Percentiles rank a stretch among this genome's conserved stretches.
Conservation (phyloP, 768 basidiomycete species). For the Mycena filopes region DNA sequence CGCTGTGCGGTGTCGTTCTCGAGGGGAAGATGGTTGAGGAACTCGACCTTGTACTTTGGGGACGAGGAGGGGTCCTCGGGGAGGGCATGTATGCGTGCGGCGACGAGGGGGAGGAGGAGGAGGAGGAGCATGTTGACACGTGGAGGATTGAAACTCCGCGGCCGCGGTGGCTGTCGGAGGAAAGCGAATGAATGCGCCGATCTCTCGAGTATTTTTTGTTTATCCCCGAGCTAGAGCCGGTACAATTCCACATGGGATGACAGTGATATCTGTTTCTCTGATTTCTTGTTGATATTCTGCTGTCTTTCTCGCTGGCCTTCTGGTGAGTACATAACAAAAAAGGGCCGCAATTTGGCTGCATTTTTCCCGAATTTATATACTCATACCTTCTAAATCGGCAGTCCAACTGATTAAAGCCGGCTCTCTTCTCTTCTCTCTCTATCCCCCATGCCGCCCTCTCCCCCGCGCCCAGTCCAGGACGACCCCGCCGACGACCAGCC, state of each 20-base stretch:
- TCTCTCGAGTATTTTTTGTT: no score
- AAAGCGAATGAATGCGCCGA: background rate
- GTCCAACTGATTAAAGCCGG: conserved; percentile 83
- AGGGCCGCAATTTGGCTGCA: no score
- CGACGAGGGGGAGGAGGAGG: conserved; percentile 40
- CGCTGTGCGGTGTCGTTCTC: conserved; percentile 75
- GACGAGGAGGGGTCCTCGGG: conserved; percentile 86
- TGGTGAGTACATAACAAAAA: conserved; percentile 58
- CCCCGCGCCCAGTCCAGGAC: conserved; percentile 42
- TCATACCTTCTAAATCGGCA: conserved; percentile 75
- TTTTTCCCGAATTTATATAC: conserved; percentile 41
- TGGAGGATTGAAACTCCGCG: conserved; percentile 3
- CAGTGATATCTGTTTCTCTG: background rate
- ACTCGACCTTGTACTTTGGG: conserved; percentile 84
- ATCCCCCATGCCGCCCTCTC: conserved; percentile 40
- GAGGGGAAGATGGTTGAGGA: conserved; percentile 83
- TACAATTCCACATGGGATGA: conserved; percentile 2
- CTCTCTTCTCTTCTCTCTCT: conserved; percentile 48
- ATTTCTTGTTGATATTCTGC: background rate
- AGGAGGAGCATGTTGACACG: conserved; percentile 17
- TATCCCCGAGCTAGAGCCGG: conserved; percentile 6
- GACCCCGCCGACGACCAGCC: conserved; percentile 42
- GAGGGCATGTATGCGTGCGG: conserved; percentile 69
- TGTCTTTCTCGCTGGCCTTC: background rate
- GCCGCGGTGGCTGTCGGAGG: background rate